These are phyloP conservation scores for Leccinum longicurvipes DNA, from an alignment of 768 basidiomycete genomes.

Conservation along the genomic window DNA sequence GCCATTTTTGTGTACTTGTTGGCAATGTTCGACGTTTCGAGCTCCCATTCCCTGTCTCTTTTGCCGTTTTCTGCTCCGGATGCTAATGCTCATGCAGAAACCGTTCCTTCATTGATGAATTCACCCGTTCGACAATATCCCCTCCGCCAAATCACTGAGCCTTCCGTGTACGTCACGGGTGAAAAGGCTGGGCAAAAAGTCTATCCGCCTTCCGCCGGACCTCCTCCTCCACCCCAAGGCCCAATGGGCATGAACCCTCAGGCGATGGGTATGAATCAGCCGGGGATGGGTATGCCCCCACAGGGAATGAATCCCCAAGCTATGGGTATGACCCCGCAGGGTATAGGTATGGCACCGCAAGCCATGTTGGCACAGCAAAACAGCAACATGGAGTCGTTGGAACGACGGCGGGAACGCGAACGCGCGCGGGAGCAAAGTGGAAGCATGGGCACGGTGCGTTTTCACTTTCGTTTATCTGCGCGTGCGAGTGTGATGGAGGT, in stretches of 20 bases:
- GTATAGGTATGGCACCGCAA: conserved; percentile 38
- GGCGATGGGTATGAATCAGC: conserved; percentile 23
- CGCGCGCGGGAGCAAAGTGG: conserved; percentile 46
- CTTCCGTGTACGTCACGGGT: conserved; percentile 65
- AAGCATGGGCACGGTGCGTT: conserved; percentile 40
- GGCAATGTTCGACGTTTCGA: not conserved
- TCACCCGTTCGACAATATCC: conserved; percentile 72
- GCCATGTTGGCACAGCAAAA: conserved; percentile 75
- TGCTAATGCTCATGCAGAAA: conserved; percentile 40
- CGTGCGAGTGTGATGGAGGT: not conserved
- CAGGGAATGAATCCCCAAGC: conserved; percentile 26
- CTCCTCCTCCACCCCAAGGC: conserved; percentile 31
- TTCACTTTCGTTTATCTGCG: not conserved
- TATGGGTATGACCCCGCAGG: conserved; percentile 22
- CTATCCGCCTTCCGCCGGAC: conserved; percentile 32
- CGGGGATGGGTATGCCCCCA: conserved; percentile 22
- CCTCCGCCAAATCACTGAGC: conserved; percentile 62
- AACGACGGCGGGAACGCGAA: conserved; percentile 60
- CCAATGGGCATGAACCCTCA: conserved; percentile 27
- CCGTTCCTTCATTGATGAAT: conserved; percentile 53
- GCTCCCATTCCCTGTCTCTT: not conserved
- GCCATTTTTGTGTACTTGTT: not conserved
- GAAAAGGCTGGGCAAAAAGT: conserved; percentile 73
- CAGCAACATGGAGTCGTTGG: conserved; percentile 66
- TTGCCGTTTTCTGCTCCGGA: conserved; percentile 11